Base-by-base conservation (phyloP, 768 basidiomycete genomes). In the Calocybe cyanea region DNA sequence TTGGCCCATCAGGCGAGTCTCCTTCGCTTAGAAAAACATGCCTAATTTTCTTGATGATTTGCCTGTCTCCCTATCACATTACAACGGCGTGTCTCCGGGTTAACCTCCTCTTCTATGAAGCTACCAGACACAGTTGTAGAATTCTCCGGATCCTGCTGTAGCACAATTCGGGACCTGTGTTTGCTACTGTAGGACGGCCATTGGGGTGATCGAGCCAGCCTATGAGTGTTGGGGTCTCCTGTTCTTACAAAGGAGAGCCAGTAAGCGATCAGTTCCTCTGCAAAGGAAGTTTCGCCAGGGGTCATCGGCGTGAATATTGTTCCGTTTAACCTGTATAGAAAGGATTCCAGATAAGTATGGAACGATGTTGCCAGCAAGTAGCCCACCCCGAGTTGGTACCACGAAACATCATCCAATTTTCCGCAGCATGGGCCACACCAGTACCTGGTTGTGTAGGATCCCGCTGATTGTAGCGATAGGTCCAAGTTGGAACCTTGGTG, bases 351-450 rank as follows among this genome's bases (percentile, higher is more conserved):
- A 39, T 38, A 8, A 17, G 13, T 23, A 38, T 19, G 24, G 2
- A 14, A 40, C 14, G 38, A 30, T 38, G 13, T 37, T 17, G 18
- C 25, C 1, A 53, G 67, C 15, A 30, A 8, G 28, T 45, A 4
- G 25, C 14, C 17, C 54, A 81, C 83, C 82, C 81, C 23, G 80
- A 81, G 47, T 76, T 76, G 1, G 69, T 73, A 1, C 83, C 81
- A 15, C 61, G 58, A 64, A 81, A 82, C 80, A 83, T 77, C 78
- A 81, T 81, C 76, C 77, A 82, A 53, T 83, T 81, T 57, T 81
- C 82, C 0, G 82, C 70, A 5, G 81, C 72, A 50, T 82, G 81
- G 1, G 42, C 59, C 1, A 77, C 74, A 7, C 34, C 34, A n/a
- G 41, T 63, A 0, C 57, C 41, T 14, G 63, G 62, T 3, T 51